Base-by-base conservation (phyloP, 2,329 filamentous ascomycete species). In the Plenodomus lindquistii region DNA sequence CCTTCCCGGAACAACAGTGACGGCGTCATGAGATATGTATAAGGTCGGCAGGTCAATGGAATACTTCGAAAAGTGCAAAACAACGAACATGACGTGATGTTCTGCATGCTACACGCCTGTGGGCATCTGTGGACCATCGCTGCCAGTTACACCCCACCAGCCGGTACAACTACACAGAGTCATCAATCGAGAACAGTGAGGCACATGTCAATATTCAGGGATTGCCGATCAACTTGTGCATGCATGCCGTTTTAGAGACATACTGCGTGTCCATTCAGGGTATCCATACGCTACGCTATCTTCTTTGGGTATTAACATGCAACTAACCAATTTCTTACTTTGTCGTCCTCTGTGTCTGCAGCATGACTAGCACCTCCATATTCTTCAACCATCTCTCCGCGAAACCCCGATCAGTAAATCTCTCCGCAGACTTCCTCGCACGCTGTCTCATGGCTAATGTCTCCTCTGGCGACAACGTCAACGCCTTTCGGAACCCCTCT, bases 401-500 rank as follows among this genome's bases (percentile, higher is more conserved):
- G 75, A 99, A 99, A 50, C 87, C 88, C 61, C 88, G 85, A 65
- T 97, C 93, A 0, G 89, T 92, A 67, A 99, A 99, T 39, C 94
- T 79, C 73, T 84, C 82, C 1, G 92, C 89, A 5, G 90, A 96
- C 60, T 82, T 77, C 31, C 91, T 81, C 0, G 94, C 93, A 48
- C 93, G 79, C 24, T 80, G 72, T 18, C 94, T 82, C 78, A 96
- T 89, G 0, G 83, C 85, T 15, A 92, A 73, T 17, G 86, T 88
- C 52, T 96, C 84, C 13, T 74, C 62, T 0, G 74, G 72, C 10
- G 85, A 77, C 3, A 94, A 76, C 0, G 81, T 81, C 6, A 97
- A 75, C 0, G 91, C 93, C 66, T 88, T 84, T 54, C 86, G 85
- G 66, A 91, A 99, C 0, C 83, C 89, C 10, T 83, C 78, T 0